Base-by-base conservation (phyloP, 2,329 filamentous ascomycete genomes). In the Metarhizium brunneum region DNA sequence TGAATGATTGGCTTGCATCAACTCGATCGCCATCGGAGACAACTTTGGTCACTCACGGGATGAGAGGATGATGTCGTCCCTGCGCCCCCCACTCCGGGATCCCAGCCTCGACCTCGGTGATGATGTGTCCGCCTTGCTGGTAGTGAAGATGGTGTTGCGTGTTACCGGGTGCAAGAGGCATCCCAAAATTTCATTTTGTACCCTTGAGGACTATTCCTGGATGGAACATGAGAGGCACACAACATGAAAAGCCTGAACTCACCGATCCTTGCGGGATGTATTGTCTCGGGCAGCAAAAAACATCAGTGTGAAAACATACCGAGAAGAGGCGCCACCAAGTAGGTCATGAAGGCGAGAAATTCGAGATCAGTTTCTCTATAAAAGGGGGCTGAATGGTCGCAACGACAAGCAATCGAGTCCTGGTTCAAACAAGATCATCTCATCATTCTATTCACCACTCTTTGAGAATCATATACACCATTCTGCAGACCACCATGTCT, bases 231-330 rank as follows among this genome's bases (percentile, higher is more conserved):
- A 49, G 13, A 50, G 52, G 56, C 51, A 56, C 59, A 61, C 59
- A 55, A 55, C 56, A 61, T 63, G 56, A 57, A 56, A 11, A 51
- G 62, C 62, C 61, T 58, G 60, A 66, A 50, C 57, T 60, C 51
- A 58, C 57, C 54, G 60, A 55, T 40, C 50, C 57, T 50, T 43
- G 8, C 43, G 20, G 54, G 51, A 25, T 50, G 42, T 54, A 51
- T 54, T 49, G 40, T 30, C 36, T 49, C 66, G 62, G 65, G 64
- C 63, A 64, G 57, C 61, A 54, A 65, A 65, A 54, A 57, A 38
- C 32, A 43, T 36, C 6, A 30, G 30, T 52, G 36, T 36, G 47
- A 14, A 7, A 40, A 4, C 38, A 13, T 49, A 50, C 25, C 43
- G 48, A 29, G 25, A 49, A 35, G 50, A 29, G 5, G 43, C 42